Percentiles rank a stretch among this genome's conserved stretches.
Conservation (phyloP, 2,329 filamentous ascomycete genomes). For the Fusarium graminum region DNA sequence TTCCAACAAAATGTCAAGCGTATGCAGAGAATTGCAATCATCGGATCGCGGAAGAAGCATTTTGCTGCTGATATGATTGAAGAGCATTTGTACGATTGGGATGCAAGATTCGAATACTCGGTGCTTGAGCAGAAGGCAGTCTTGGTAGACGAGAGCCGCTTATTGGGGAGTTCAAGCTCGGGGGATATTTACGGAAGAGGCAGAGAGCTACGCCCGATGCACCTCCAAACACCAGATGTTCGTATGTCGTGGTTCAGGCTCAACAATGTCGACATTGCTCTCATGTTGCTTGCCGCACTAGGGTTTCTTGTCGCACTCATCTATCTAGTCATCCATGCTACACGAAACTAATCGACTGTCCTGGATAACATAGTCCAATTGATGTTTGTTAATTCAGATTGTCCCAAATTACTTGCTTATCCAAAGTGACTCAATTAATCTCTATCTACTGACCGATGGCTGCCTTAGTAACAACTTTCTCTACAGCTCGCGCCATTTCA, state of each 20-base stretch:
- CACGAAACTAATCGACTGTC: too few species aligned
- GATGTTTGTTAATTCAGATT: too few species aligned
- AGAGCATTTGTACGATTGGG: slow-evolving; percentile 12
- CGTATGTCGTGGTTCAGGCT: slow-evolving; percentile 20
- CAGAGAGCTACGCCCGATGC: slow-evolving; percentile 6
- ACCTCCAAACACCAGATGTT: slow-evolving; percentile 13
- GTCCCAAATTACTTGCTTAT: too few species aligned
- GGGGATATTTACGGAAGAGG: background rate
- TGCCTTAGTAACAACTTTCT: slow-evolving; percentile 14
- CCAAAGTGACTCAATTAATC: background rate
- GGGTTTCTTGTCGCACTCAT: background rate
- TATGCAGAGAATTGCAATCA: slow-evolving; percentile 9
- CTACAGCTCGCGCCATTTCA: slow-evolving; percentile 13
- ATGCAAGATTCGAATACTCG: slow-evolving; percentile 3
- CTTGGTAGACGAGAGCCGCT: too few species aligned
- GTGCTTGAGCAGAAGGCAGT: background rate
- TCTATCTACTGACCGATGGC: slow-evolving; percentile 1
- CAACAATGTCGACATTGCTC: slow-evolving; percentile 1
- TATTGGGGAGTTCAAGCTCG: too few species aligned
- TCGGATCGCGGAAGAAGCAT: slow-evolving; percentile 4
- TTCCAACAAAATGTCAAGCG: background rate
- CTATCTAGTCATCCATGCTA: background rate
- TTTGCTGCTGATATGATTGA: slow-evolving; percentile 5
- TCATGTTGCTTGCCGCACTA: background rate
- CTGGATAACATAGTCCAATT: too few species aligned